A percentile compares a stretch with the other conserved stretches of the same genome.
These are phyloP conservation scores for Thalia dealbata DNA, from an alignment of 176 grass and related monocot species.

Conservation along the genomic window DNA sequence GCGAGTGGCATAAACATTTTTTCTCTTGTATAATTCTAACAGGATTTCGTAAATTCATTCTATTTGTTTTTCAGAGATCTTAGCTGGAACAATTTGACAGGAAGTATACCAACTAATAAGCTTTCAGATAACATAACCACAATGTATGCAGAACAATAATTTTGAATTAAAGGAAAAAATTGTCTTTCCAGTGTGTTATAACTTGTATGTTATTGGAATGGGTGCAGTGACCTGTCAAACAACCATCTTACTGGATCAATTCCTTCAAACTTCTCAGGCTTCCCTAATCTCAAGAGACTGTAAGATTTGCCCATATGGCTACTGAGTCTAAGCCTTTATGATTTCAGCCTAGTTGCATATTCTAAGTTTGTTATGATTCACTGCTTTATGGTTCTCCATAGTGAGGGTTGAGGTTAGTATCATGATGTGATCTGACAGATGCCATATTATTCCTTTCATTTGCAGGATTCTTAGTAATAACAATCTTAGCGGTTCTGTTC, in stretches of 20 bases:
- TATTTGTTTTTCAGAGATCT: constrained; percentile 50
- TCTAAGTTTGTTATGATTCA: neutral
- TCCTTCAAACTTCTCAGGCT: constrained; percentile 42
- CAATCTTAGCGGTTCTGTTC: constrained; percentile 42
- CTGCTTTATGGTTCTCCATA: neutral
- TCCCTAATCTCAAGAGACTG: constrained; percentile 59
- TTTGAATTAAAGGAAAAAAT: neutral
- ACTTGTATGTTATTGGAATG: too few relatives aligned
- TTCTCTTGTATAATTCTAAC: constrained; percentile 8
- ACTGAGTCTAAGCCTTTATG: neutral
- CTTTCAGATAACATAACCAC: constrained; percentile 57
- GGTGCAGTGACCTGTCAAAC: constrained; percentile 57
- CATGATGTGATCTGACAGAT: neutral
- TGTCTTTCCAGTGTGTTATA: neutral
- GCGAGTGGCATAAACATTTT: constrained; percentile 5
- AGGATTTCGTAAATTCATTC: constrained; percentile 5
- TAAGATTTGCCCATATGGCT: constrained; percentile 25
- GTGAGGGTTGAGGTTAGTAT: neutral
- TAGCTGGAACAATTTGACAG: constrained; percentile 58
- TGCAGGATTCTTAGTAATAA: constrained; percentile 63
- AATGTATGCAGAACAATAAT: constrained; percentile 30
- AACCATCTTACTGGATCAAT: constrained; percentile 51
- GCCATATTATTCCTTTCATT: constrained; percentile 5
- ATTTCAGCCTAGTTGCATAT: constrained; percentile 13
- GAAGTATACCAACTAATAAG: constrained; percentile 43